phyloP scores from a whole-genome alignment of 305 asterid genomes.

The Solanum hybrid region DNA sequence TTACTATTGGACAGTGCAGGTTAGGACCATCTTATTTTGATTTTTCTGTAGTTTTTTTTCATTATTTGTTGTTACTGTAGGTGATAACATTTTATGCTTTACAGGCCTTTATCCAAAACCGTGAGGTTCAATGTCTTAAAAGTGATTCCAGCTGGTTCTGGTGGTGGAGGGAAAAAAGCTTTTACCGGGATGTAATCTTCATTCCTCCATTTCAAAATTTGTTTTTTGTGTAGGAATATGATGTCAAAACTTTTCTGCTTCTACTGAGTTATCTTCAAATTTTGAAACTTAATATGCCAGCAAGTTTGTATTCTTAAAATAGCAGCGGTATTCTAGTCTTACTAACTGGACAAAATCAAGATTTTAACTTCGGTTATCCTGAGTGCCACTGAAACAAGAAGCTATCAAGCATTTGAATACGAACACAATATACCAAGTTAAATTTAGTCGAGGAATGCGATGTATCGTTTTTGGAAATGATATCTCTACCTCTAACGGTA shows the following conservation, averaged over 20 bases:
- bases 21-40: background rate
- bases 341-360: background rate
- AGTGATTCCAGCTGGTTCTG: slow-evolving; percentile 25
- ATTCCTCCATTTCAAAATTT: background rate
- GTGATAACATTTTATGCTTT: background rate
- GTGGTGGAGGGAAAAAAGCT: background rate
- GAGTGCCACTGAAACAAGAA: too few species aligned
- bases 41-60: background rate
- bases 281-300: background rate
- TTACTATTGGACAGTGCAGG: slow-evolving; percentile 31
- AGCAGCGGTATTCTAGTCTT: background rate
- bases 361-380: background rate
- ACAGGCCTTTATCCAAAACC: slow-evolving; percentile 26
- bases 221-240: background rate
- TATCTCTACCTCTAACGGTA: background rate
- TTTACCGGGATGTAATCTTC: background rate
- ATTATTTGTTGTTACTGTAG: background rate
- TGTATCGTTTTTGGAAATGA: background rate
- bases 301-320: background rate
- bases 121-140: slow-evolving; percentile 27
- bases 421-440: background rate
- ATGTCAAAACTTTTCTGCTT: background rate
- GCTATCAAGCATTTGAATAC: too few species aligned
- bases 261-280: background rate
- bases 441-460: background rate